Base-by-base conservation (phyloP, 2,329 filamentous ascomycete species). In the Cercospora sp. region DNA sequence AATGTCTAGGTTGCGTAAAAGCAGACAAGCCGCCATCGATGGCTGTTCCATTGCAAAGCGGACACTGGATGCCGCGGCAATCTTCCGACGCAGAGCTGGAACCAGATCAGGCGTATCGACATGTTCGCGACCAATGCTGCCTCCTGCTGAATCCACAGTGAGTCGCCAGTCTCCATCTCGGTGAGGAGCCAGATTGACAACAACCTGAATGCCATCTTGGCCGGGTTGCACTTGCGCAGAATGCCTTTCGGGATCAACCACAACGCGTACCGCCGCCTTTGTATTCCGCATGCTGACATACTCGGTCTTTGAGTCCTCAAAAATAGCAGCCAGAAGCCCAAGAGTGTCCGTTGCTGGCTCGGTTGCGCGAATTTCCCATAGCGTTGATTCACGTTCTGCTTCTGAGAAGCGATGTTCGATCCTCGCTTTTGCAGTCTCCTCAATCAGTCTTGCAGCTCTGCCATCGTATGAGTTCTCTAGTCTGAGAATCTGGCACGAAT, bases 341-440 rank as follows among this genome's bases (percentile, higher is more conserved):
- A 88, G 78, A 63, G 82, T 90, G 43, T 84, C 84, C n/a, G 80
- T 75, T 6, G 86, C 84, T 77, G 89, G 86, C 67, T 85, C 87
- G 13, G 88, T 86, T 21, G 89, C 91, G 43, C 93, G 88, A 34
- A 96, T 86, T 34, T 91, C 91, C 93, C 93, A 97, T 73, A 87
- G 88, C 16, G 89, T 85, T 67, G 90, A 87, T 78, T 97, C 93
- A 67, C 94, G 88, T 81, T 97, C 92, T n/a, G 83, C 79, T 77
- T 97, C 93, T 0, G 91, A 83, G 75, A 96, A 97, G 10, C 94
- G 88, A 5, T 89, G 91, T 80, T 97, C 94, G 13, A 97, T 88
- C 71, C 90, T 89, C 8, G 94, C 93, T 80, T 94, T 96, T 59
- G 89, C 88, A 12, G 97, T 85, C 71, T 98, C 95, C 80, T 98